Evolutionary conservation across 208 protist genomes (phyloP), one percentile per base, ranked within the genome.

Genomic region (Porcisia deanei): DNA sequence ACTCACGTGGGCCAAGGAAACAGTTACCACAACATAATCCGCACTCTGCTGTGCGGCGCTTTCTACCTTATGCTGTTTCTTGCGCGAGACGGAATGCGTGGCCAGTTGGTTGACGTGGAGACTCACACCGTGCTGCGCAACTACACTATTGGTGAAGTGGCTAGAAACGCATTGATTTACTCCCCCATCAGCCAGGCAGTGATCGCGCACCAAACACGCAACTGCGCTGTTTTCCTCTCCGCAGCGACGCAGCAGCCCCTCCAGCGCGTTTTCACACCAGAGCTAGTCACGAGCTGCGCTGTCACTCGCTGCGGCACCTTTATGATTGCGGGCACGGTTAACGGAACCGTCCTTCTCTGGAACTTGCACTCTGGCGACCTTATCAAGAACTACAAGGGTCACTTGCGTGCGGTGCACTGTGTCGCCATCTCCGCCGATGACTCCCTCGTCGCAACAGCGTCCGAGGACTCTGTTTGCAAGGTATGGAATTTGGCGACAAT

Each of bases 381-480:
- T 9, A 55, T 95, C 20, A 83, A 86, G 60, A 88, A 85, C 69
- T 82, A 88, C 75, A 88, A 88, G 43, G 89, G 72, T 14, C 93
- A 97, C 71, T 63, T 88, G 45, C 88, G 91, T 18, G 37, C 68
- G 16, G 75, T 97, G 12, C 88, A 80, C 34, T 87, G 87, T 61
- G 79, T 94, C 25, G 64, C 88, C 12, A 76, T 97, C 59, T 89
- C 88, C 9, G 49, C 60, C 18, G 87, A 89, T 65, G 76, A 85
- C 49, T 86, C 88, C n/a, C 74, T 94, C n/a, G 75, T 95, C 9
- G 83, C 83, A 34, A 92, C 93, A 12, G 85, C 85, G 14, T 95
- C 91, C 0, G 88, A 93, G 22, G 93, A 97, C 75, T 91, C 88
- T 0, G 74, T 89, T 18, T 94, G 89, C 73, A 91, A 92, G 67